Evolutionary conservation across 1,139 yeast species (phyloP).

Genomic region (Yamadazyma friedrichii): DNA sequence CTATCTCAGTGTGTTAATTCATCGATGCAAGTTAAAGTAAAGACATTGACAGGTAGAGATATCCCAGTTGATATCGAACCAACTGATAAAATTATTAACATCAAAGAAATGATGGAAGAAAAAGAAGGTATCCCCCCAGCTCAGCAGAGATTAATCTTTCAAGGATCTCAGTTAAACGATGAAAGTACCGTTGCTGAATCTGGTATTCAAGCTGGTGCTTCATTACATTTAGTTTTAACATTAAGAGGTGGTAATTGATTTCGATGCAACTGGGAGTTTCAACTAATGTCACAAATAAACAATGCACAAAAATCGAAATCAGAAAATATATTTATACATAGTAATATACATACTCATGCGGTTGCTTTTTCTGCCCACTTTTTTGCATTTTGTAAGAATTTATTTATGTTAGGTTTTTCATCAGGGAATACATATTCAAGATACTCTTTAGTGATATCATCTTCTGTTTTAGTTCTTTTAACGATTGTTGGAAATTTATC

Average conservation of each 20-base stretch:
- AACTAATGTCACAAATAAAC: neutral
- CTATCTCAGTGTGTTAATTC: neutral
- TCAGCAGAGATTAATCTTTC: conserved; percentile 87
- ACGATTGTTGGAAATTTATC: conserved; percentile 58
- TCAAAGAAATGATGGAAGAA: conserved; percentile 93
- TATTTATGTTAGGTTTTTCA: conserved; percentile 47
- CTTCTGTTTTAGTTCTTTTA: conserved; percentile 43
- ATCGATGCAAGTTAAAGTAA: conserved; percentile 64
- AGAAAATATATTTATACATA: conserved; percentile 1
- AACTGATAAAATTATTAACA: conserved; percentile 69
- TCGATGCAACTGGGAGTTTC: too few species aligned
- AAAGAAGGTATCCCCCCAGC: conserved; percentile 97
- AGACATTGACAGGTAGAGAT: conserved; percentile 82
- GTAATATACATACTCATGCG: conserved; percentile 2
- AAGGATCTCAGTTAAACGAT: conserved; percentile 90
- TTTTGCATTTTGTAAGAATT: conserved; percentile 62
- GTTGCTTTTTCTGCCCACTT: conserved; percentile 44
- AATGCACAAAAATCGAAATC: neutral
- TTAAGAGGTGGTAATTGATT: conserved; percentile 69
- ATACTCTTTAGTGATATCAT: conserved; percentile 54
- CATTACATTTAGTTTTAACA: conserved; percentile 84
- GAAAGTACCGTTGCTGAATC: conserved; percentile 67
- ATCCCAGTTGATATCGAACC: conserved; percentile 81
- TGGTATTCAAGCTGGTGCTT: conserved; percentile 72
- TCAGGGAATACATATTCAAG: conserved; percentile 70